Percentiles rank a stretch among this genome's conserved stretches.
Conservation (phyloP, 352 stramenopile species). For the Globisporangium takayamanum region DNA sequence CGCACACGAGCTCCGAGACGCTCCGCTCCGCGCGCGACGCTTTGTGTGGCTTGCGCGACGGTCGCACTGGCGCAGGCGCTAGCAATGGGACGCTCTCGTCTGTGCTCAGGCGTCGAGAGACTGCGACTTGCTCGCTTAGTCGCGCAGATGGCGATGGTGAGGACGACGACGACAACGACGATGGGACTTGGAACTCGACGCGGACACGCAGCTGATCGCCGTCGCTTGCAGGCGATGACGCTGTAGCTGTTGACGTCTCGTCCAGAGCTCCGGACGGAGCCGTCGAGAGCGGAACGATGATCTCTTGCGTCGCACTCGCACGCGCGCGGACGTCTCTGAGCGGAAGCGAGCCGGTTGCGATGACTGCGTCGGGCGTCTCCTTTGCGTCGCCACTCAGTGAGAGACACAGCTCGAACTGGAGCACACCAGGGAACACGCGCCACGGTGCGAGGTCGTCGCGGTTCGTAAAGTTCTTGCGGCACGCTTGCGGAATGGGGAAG, state of each 20-base stretch:
- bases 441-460: constrained; percentile 72
- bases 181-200: constrained; percentile 26
- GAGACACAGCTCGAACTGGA: constrained; percentile 74
- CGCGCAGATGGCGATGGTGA: not conserved
- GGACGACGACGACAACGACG: not conserved
- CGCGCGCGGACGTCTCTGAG: constrained; percentile 31
- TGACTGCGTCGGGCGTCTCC: constrained; percentile 55
- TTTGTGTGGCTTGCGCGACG: constrained; percentile 6
- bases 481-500: constrained; percentile 72
- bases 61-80: too few species aligned
- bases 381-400: constrained; percentile 64
- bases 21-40: constrained; percentile 42
- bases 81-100: constrained; percentile 4
- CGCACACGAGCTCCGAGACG: constrained; percentile 67
- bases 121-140: not conserved
- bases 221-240: constrained; percentile 1
- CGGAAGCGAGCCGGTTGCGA: constrained; percentile 43
- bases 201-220: constrained; percentile 42
- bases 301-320: constrained; percentile 25
- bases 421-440: constrained; percentile 59
- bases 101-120: not conserved
- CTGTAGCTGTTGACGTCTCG: not conserved
- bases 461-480: constrained; percentile 69
- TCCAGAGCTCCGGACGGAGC: constrained; percentile 16
- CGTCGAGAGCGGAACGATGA: constrained; percentile 31